Percentiles rank a stretch among this genome's conserved stretches.
These are phyloP conservation scores for Talaromyces funiculosus DNA, from an alignment of 2,329 filamentous ascomycete species.

Conservation along the genomic window DNA sequence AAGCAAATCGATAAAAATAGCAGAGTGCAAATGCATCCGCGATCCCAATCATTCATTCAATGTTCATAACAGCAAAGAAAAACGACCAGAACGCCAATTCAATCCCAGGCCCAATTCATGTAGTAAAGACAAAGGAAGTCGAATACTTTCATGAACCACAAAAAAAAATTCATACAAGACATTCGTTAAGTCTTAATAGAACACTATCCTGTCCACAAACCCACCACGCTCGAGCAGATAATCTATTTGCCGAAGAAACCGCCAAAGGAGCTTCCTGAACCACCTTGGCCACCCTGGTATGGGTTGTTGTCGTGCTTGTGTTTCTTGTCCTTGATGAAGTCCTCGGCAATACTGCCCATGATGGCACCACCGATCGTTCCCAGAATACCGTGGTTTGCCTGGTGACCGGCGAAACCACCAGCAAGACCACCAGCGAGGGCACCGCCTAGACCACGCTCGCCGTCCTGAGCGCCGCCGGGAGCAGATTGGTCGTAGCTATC, in stretches of 20 bases:
- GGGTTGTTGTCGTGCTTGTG: slow-evolving; percentile 23
- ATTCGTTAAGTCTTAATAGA: not conserved
- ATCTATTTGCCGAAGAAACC: slow-evolving; percentile 35
- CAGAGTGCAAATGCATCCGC: slow-evolving; percentile 1
- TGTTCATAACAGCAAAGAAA: not conserved
- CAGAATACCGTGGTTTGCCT: slow-evolving; percentile 45
- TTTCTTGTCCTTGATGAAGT: slow-evolving; percentile 40
- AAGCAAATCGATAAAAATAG: not conserved
- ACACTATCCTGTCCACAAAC: not conserved
- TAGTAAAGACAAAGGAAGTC: not conserved
- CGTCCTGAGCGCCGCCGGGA: slow-evolving; percentile 37
- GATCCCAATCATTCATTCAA: not conserved
- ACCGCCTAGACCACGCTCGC: slow-evolving; percentile 44
- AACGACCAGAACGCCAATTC: not conserved
- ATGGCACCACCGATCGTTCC: slow-evolving; percentile 46
- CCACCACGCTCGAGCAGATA: not conserved
- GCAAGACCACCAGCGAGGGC: slow-evolving; percentile 43
- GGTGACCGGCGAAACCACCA: slow-evolving; percentile 44
- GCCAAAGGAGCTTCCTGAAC: slow-evolving; percentile 17
- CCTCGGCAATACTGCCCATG: slow-evolving; percentile 42
- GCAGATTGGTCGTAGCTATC: slow-evolving; percentile 21
- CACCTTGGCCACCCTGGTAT: slow-evolving; percentile 21
- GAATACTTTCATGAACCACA: not conserved
- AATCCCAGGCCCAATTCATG: not conserved
- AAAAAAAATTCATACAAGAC: not conserved